Evolutionary conservation across 257 asterid species (phyloP).

Genomic region (Dorcoceras hygrometricum): DNA sequence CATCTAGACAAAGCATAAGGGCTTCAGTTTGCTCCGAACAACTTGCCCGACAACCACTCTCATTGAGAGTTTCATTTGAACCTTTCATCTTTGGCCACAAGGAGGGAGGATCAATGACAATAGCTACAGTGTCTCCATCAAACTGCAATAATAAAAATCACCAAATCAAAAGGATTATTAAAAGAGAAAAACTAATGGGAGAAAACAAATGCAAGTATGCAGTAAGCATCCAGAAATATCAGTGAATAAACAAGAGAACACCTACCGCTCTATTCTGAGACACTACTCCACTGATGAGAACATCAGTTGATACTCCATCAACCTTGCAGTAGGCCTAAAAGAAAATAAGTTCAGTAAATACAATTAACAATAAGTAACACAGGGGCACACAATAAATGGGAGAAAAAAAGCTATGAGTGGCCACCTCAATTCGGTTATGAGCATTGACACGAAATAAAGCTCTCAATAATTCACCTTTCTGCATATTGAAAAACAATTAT

Average conservation of each 20-base stretch:
- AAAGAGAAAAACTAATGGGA: not conserved
- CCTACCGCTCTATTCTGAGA: constrained; percentile 59
- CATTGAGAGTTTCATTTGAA: constrained; percentile 28
- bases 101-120: constrained; percentile 70
- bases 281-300: constrained; percentile 38
- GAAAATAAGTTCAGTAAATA: constrained; percentile 22
- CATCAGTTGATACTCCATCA: constrained; percentile 45
- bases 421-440: constrained; percentile 78
- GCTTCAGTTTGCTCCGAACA: constrained; percentile 31
- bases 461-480: constrained; percentile 61
- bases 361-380: not conserved
- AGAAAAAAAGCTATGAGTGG: constrained; percentile 5
- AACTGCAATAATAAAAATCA: constrained; percentile 42
- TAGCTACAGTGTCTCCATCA: constrained; percentile 83
- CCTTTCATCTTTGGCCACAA: constrained; percentile 59
- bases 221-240: not conserved
- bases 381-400: constrained; percentile 1
- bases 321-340: constrained; percentile 51
- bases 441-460: constrained; percentile 84
- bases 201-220: constrained; percentile 1
- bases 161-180: constrained; percentile 13
- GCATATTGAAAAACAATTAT: constrained; percentile 27
- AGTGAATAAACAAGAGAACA: constrained; percentile 9
- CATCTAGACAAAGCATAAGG: constrained; percentile 24
- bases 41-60: constrained; percentile 29